phyloP scores from a whole-genome alignment of 2,329 filamentous ascomycete genomes.

The Bertia moriformis region DNA sequence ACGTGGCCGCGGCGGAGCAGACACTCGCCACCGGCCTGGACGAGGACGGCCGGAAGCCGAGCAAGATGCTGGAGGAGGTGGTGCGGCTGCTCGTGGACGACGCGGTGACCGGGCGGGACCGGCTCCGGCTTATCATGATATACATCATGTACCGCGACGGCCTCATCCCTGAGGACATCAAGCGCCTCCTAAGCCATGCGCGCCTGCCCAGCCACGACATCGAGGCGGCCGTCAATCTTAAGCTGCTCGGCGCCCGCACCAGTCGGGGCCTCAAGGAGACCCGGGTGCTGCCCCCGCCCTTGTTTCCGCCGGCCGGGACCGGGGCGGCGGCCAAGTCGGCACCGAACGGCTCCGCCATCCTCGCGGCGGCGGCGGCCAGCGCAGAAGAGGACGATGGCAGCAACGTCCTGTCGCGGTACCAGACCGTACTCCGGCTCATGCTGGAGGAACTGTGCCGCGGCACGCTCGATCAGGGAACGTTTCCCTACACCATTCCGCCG shows the following conservation, averaged over 20 bases:
- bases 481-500: slow-evolving; percentile 63
- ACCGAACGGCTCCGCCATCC: too few species aligned
- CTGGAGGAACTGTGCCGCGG: slow-evolving; percentile 61
- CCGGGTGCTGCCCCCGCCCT: slow-evolving; percentile 44
- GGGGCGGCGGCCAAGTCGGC: too few species aligned
- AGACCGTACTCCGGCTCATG: slow-evolving; percentile 68
- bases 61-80: slow-evolving; percentile 73
- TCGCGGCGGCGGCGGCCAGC: too few species aligned
- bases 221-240: slow-evolving; percentile 62
- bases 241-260: slow-evolving; percentile 65
- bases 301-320: slow-evolving; percentile 35
- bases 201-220: slow-evolving; percentile 61
- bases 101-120: slow-evolving; percentile 54
- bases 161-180: slow-evolving; percentile 68
- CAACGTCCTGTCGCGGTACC: slow-evolving; percentile 74
- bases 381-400: slow-evolving; percentile 59
- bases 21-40: slow-evolving; percentile 81
- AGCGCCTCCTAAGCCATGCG: slow-evolving; percentile 72
- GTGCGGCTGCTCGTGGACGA: slow-evolving; percentile 78
- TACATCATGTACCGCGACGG: slow-evolving; percentile 81
- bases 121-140: slow-evolving; percentile 70
- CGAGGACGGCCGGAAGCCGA: slow-evolving; percentile 81
- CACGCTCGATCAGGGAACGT: slow-evolving; percentile 47
- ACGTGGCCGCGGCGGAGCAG: slow-evolving; percentile 80
- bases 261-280: slow-evolving; percentile 62